phyloP scores from a whole-genome alignment of 108 stramenopile species.

The Fistulifera pelliculosa region DNA sequence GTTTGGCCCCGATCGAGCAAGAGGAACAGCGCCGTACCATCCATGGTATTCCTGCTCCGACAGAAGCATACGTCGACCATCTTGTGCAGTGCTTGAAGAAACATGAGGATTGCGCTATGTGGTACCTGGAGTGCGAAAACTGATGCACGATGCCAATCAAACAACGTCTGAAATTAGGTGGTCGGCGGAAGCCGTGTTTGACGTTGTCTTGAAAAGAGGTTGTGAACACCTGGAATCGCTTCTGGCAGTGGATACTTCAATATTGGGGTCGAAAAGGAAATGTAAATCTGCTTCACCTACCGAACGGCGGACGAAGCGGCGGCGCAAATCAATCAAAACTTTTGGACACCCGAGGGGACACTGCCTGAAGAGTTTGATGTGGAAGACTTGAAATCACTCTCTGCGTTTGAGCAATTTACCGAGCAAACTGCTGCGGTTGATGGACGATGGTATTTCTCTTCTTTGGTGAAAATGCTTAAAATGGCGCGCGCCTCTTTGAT shows the following conservation, averaged over 20 bases:
- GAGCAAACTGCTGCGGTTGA: background rate
- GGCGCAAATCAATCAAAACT: background rate
- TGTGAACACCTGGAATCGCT: too few species aligned
- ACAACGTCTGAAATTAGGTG: too few species aligned
- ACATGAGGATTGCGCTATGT: conserved; percentile 19
- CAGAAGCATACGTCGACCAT: conserved; percentile 35
- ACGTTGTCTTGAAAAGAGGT: too few species aligned
- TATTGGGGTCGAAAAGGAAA: conserved; percentile 6
- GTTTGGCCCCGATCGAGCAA: conserved; percentile 36
- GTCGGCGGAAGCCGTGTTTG: too few species aligned
- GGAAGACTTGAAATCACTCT: conserved; percentile 5
- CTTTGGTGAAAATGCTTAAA: conserved; percentile 20
- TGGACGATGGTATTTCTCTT: conserved; percentile 5
- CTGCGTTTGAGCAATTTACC: background rate
- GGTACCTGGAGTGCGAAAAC: conserved; percentile 14
- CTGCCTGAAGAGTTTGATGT: background rate
- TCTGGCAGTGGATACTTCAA: background rate
- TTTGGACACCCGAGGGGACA: background rate
- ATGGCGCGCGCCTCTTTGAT: background rate
- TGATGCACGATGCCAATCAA: too few species aligned
- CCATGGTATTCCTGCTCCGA: conserved; percentile 10
- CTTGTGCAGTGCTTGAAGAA: conserved; percentile 24
- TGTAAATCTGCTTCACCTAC: background rate
- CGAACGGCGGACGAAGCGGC: background rate
- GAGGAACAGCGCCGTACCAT: conserved; percentile 9